Percentiles rank a stretch among this genome's conserved stretches.
Conservation (phyloP, 2,329 filamentous ascomycete species). For the Colletotrichum lupini region DNA sequence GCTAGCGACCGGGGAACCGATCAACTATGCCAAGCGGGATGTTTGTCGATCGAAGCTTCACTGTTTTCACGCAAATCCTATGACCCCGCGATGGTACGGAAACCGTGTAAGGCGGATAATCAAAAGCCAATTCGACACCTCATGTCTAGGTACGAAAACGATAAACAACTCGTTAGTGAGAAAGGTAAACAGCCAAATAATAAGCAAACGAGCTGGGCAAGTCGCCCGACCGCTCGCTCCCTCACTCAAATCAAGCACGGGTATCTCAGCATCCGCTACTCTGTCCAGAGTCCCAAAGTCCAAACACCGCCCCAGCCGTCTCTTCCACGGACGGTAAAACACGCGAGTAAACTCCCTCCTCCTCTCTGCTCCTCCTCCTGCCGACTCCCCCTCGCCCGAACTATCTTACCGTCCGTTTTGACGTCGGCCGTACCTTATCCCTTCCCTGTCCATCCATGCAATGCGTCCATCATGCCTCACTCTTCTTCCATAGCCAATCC, state of each 20-base stretch:
- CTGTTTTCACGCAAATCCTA: not conserved
- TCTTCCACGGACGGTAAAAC: not conserved
- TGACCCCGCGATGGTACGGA: not conserved
- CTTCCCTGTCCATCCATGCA: conserved; percentile 10
- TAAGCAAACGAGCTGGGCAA: not conserved
- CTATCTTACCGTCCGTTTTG: not conserved
- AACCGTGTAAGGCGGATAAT: not conserved
- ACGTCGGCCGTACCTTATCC: not conserved
- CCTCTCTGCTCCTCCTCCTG: no score
- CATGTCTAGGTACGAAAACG: not conserved
- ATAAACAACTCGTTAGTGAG: not conserved
- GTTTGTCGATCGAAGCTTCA: not conserved
- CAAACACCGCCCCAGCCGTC: not conserved
- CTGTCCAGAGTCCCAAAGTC: not conserved
- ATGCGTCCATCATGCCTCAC: not conserved
- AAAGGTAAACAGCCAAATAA: not conserved
- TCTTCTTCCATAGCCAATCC: not conserved
- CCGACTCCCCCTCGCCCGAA: not conserved
- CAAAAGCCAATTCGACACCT: not conserved
- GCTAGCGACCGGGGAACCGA: not conserved
- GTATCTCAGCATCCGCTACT: conserved; percentile 31
- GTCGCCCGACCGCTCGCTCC: not conserved
- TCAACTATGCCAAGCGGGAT: not conserved
- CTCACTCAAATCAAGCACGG: conserved; percentile 19
- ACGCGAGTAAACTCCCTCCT: no score